Conservation (phyloP, 2,329 filamentous ascomycete species). For the Endothia cerciana region DNA sequence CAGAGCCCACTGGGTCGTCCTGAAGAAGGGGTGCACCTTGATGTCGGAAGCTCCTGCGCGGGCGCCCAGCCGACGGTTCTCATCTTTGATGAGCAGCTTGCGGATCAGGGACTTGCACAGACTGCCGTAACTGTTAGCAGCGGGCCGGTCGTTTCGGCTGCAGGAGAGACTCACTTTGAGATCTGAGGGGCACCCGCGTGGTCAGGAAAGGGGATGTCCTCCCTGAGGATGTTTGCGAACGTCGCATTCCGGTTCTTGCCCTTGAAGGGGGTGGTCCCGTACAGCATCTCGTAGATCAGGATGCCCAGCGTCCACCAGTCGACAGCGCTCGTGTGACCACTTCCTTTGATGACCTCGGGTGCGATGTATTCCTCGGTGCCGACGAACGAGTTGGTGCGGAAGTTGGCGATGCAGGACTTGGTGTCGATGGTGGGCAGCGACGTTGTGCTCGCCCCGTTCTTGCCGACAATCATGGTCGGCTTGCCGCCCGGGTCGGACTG, state of each 20-base stretch:
- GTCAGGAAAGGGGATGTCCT: slow-evolving; percentile 96
- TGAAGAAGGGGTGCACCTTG: slow-evolving; percentile 95
- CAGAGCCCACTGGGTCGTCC: slow-evolving; percentile 92
- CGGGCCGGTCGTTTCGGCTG: slow-evolving; percentile 12
- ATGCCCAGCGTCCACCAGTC: slow-evolving; percentile 99
- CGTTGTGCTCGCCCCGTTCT: slow-evolving; percentile 82
- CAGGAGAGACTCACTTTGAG: slow-evolving; percentile 73
- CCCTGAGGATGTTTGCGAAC: slow-evolving; percentile 93
- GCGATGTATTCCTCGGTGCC: slow-evolving; percentile 99
- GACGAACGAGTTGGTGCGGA: slow-evolving; percentile 97
- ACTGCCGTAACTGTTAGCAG: slow-evolving; percentile 49
- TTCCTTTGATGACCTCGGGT: slow-evolving; percentile 97
- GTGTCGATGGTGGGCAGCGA: slow-evolving; percentile 97
- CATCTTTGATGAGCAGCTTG: slow-evolving; percentile 97
- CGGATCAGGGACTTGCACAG: slow-evolving; percentile 95
- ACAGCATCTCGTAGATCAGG: slow-evolving; percentile 98
- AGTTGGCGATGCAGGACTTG: slow-evolving; percentile 96
- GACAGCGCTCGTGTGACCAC: slow-evolving; percentile 95
- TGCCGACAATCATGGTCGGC: slow-evolving; percentile 95
- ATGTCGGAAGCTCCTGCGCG: slow-evolving; percentile 96
- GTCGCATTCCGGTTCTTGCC: slow-evolving; percentile 98
- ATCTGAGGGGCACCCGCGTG: slow-evolving; percentile 81
- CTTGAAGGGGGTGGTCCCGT: slow-evolving; percentile 98
- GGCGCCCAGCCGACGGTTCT: slow-evolving; percentile 88
- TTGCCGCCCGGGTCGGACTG: slow-evolving; percentile 95